Evolutionary conservation across 192 early-diverging fungal species (phyloP).

Genomic region (Rhizophagus sp.): DNA sequence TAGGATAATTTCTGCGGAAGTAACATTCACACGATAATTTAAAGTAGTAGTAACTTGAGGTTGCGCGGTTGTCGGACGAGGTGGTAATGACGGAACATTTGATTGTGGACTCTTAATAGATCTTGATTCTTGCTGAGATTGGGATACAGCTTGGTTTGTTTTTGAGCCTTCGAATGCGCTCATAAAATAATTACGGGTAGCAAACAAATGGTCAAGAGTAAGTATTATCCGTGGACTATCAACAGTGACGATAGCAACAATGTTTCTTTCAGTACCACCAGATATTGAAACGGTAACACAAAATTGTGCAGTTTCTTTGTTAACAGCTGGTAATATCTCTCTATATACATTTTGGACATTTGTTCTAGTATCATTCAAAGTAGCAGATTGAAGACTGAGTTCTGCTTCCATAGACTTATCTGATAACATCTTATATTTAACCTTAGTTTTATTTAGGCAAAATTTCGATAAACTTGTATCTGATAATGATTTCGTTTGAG

Average conservation of each 20-base stretch:
- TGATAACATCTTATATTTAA: conserved; percentile 58
- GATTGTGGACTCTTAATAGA: not conserved
- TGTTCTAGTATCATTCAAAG: conserved; percentile 79
- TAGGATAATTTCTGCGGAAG: conserved; percentile 82
- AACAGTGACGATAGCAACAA: conserved; percentile 70
- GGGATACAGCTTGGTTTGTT: not conserved
- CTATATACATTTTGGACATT: conserved; percentile 76
- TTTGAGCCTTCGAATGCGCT: conserved; percentile 47
- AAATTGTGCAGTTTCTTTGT: conserved; percentile 64
- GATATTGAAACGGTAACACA: conserved; percentile 48
- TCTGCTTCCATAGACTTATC: conserved; percentile 71
- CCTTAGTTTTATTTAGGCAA: conserved; percentile 47
- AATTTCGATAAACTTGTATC: conserved; percentile 56
- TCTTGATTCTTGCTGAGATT: not conserved
- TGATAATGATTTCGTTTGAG: conserved; percentile 48
- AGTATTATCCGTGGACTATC: conserved; percentile 84
- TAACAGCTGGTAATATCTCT: conserved; percentile 77
- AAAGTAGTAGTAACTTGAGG: conserved; percentile 38
- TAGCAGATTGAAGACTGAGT: conserved; percentile 66
- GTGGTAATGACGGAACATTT: not conserved
- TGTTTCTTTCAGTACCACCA: conserved; percentile 43
- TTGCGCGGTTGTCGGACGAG: not conserved
- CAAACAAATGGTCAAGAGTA: conserved; percentile 84
- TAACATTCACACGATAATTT: conserved; percentile 77
- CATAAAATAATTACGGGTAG: conserved; percentile 75